These are phyloP conservation scores for Lachnellula occidentalis DNA, from an alignment of 2,329 filamentous ascomycete species.

Conservation along the genomic window DNA sequence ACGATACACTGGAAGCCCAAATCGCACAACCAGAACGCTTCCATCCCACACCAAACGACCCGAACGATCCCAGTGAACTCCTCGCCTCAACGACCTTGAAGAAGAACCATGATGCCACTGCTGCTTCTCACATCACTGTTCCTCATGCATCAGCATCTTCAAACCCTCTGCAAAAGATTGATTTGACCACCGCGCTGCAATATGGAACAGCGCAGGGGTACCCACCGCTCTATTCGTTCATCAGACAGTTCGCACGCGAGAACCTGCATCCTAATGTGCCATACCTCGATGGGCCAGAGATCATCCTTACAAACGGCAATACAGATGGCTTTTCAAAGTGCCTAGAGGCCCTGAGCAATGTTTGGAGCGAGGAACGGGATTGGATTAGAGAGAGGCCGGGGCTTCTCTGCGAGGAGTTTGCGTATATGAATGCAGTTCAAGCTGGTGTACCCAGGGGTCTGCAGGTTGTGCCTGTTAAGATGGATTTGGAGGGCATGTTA, in stretches of 20 bases:
- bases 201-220: constrained; percentile 83
- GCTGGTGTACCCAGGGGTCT: constrained; percentile 54
- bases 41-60: constrained; percentile 61
- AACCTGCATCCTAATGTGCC: constrained; percentile 77
- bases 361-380: constrained; percentile 66
- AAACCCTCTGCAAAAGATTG: constrained; percentile 65
- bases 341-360: constrained; percentile 68
- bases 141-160: constrained; percentile 59
- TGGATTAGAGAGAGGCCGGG: constrained; percentile 66
- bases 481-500: constrained; percentile 78
- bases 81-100: constrained; percentile 32
- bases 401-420: constrained; percentile 72
- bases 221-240: constrained; percentile 68
- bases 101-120: constrained; percentile 21
- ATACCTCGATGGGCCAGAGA: constrained; percentile 69
- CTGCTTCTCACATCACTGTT: constrained; percentile 54
- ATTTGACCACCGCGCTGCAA: constrained; percentile 76
- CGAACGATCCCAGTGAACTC: constrained; percentile 35
- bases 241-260: constrained; percentile 71
- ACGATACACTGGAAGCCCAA: constrained; percentile 81
- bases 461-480: constrained; percentile 66
- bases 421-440: constrained; percentile 72
- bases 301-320: constrained; percentile 73
- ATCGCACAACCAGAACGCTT: constrained; percentile 71
- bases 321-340: constrained; percentile 83